These are phyloP conservation scores for Wallacemonas sp. DNA, from an alignment of 208 protist genomes.

Conservation along the genomic window DNA sequence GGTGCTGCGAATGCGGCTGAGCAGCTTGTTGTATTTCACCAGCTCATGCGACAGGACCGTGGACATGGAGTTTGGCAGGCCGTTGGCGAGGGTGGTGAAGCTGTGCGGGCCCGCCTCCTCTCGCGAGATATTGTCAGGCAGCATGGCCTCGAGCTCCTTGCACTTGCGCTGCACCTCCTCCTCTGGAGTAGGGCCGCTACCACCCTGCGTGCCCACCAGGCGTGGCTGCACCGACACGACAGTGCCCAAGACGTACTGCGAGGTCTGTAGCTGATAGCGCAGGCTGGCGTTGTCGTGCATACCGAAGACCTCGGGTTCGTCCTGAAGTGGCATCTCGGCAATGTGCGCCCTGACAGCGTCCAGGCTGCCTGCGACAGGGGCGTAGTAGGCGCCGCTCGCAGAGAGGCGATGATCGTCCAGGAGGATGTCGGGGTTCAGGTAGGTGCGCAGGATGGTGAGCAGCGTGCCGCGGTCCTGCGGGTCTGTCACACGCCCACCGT, in stretches of 20 bases:
- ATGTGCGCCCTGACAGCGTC: constrained; percentile 81
- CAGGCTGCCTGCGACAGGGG: constrained; percentile 57
- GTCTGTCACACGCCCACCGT: constrained; percentile 98
- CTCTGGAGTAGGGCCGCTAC: constrained; percentile 61
- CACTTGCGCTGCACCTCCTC: constrained; percentile 92
- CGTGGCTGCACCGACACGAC: constrained; percentile 93
- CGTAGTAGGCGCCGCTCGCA: constrained; percentile 72
- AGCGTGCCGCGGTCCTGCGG: constrained; percentile 94
- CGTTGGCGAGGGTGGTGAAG: constrained; percentile 90
- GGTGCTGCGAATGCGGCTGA: constrained; percentile 83
- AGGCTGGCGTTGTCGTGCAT: constrained; percentile 98
- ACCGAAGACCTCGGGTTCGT: constrained; percentile 96
- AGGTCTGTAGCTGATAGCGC: constrained; percentile 94
- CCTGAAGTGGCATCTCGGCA: constrained; percentile 82
- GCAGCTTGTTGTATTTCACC: constrained; percentile 96
- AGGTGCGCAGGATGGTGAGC: constrained; percentile 90
- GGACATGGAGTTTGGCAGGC: constrained; percentile 95
- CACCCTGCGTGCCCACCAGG: constrained; percentile 30
- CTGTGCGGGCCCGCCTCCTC: constrained; percentile 87
- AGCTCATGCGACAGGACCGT: constrained; percentile 96
- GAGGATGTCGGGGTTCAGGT: constrained; percentile 81
- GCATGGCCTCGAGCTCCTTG: constrained; percentile 80
- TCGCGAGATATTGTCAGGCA: constrained; percentile 61
- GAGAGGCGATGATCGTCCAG: constrained; percentile 88
- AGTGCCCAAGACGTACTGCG: constrained; percentile 89